Percentiles rank a stretch among this genome's conserved stretches.
Evolutionary conservation across 345 rosid genomes (phyloP).

Genomic region (Laguncularia racemosa): DNA sequence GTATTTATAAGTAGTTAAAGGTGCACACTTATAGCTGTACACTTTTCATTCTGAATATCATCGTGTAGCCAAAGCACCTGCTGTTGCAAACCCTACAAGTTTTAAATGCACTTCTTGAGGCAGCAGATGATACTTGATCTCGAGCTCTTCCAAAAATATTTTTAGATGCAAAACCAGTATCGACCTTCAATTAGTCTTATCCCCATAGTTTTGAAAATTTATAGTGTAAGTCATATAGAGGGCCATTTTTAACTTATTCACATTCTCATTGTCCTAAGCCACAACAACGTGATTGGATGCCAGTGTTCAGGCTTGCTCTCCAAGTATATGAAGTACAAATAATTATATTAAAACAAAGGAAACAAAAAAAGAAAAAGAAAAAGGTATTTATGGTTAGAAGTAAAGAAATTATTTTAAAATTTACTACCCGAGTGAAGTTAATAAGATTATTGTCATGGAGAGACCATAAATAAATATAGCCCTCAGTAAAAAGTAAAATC

Average conservation of each 20-base stretch:
- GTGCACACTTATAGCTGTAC: background rate
- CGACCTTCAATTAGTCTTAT: conserved; percentile 46
- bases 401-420: too few species aligned
- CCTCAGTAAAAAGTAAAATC: too few species aligned
- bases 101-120: conserved; percentile 54
- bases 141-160: conserved; percentile 50
- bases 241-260: conserved; percentile 69
- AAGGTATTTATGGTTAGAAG: background rate
- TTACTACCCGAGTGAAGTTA: too few species aligned
- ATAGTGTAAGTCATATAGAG: conserved; percentile 52
- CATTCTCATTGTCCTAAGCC: conserved; percentile 58
- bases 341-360: background rate
- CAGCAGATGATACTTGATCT: conserved; percentile 46
- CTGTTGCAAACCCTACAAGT: conserved; percentile 8
- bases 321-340: conserved; percentile 36
- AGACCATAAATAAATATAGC: too few species aligned
- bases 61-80: conserved; percentile 6
- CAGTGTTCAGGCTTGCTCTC: conserved; percentile 65
- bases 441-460: too few species aligned
- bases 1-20: background rate
- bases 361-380: too few species aligned
- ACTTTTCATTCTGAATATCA: background rate
- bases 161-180: conserved; percentile 50
- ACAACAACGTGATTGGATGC: conserved; percentile 38
- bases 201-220: conserved; percentile 56